Conservation (phyloP, 1,139 yeast species). For the Sugiyamaella pinicola region DNA sequence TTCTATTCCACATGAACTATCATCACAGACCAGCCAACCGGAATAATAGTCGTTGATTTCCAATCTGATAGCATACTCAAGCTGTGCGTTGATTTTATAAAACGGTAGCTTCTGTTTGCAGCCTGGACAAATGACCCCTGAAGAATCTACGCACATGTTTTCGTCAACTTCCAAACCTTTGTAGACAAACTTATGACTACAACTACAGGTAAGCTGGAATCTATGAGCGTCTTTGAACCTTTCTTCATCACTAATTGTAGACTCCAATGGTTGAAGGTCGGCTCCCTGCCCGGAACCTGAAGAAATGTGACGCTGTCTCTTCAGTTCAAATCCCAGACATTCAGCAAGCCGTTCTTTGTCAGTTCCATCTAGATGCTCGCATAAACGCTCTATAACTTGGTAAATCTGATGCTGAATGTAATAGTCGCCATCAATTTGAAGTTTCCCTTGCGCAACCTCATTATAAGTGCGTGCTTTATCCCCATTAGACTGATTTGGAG, state of each 20-base stretch:
- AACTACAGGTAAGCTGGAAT: conserved; percentile 62
- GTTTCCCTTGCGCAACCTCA: conserved; percentile 59
- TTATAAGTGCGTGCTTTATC: conserved; percentile 79
- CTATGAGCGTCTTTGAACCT: conserved; percentile 69
- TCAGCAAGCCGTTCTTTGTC: conserved; percentile 79
- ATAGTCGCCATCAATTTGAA: conserved; percentile 72
- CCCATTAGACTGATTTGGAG: conserved; percentile 47
- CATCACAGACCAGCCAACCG: conserved; percentile 86
- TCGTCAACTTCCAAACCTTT: conserved; percentile 55
- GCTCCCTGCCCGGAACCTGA: not conserved
- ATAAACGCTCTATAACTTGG: conserved; percentile 87
- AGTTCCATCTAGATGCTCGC: conserved; percentile 84
- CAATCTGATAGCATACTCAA: conserved; percentile 68
- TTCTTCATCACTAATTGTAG: conserved; percentile 78
- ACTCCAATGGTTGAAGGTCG: conserved; percentile 72
- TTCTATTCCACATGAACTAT: conserved; percentile 72
- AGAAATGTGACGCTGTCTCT: conserved; percentile 51
- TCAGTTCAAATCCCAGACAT: conserved; percentile 75
- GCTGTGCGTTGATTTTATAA: conserved; percentile 64
- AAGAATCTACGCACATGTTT: conserved; percentile 12
- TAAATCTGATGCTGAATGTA: conserved; percentile 87
- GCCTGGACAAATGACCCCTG: conserved; percentile 54
- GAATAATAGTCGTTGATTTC: conserved; percentile 79
- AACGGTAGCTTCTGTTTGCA: conserved; percentile 58
- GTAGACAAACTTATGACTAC: conserved; percentile 63